Percentiles rank a stretch among this genome's conserved stretches.
Evolutionary conservation across 2,329 filamentous ascomycete species (phyloP).

Genomic region (Colletotrichum truncatum): DNA sequence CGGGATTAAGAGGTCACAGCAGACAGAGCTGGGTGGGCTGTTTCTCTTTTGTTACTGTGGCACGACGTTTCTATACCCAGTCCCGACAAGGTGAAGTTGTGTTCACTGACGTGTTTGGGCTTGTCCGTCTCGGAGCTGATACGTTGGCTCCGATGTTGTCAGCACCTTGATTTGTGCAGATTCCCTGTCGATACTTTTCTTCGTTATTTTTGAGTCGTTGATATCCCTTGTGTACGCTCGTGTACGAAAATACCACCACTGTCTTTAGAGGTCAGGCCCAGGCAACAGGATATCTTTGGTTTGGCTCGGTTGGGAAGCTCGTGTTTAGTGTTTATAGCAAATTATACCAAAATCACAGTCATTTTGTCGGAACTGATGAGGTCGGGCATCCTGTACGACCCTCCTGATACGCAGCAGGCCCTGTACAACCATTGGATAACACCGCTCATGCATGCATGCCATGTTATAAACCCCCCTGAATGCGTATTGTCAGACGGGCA

Average conservation of each 20-base stretch:
- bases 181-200: background rate
- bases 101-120: background rate
- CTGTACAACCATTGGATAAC: background rate
- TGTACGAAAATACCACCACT: slow-evolving; percentile 15
- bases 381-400: background rate
- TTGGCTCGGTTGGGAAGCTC: background rate
- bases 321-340: background rate
- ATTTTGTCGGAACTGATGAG: background rate
- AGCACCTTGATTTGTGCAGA: background rate
- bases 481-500: background rate
- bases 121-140: background rate
- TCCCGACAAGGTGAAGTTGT: background rate
- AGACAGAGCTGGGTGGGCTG: background rate
- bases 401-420: too few species aligned
- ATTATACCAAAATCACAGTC: background rate
- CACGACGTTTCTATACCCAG: background rate
- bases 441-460: background rate
- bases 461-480: background rate
- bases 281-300: background rate
- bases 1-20: background rate
- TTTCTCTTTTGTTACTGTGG: background rate
- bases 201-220: slow-evolving; percentile 13
- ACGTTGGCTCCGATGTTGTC: background rate
- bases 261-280: slow-evolving; percentile 4
- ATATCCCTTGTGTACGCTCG: slow-evolving; percentile 24